These are phyloP conservation scores for Chytriomyces sp. DNA, from an alignment of 192 early-diverging fungal species.

Conservation along the genomic window DNA sequence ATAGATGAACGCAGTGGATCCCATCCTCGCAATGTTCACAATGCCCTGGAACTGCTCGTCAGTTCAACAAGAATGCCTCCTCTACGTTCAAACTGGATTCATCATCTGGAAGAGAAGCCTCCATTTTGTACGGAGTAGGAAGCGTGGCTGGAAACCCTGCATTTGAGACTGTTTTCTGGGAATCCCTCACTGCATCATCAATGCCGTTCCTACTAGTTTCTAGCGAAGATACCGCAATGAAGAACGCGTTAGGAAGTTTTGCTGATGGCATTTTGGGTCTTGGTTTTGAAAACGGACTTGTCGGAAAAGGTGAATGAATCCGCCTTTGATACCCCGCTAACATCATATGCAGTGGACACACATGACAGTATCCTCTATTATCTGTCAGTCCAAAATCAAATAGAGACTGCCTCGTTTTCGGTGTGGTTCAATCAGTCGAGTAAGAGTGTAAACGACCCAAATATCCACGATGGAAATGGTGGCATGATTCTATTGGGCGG, in stretches of 20 bases:
- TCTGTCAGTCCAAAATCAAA: neutral
- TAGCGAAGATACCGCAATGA: neutral
- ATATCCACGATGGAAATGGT: neutral
- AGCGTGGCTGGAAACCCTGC: neutral
- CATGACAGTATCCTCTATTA: neutral
- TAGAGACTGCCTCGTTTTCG: neutral
- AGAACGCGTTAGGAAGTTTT: neutral
- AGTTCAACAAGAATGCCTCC: no score
- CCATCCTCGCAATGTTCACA: neutral
- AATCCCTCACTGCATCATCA: neutral
- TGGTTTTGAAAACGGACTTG: neutral
- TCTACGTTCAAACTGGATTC: no score
- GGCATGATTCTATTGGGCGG: neutral
- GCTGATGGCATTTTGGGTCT: slow-evolving; percentile 3
- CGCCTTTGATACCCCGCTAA: neutral
- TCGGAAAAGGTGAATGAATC: neutral
- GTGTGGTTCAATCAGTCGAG: neutral
- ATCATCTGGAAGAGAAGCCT: neutral
- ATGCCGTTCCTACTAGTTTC: slow-evolving; percentile 12
- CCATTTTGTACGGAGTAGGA: slow-evolving; percentile 1
- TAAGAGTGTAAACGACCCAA: neutral
- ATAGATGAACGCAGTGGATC: neutral
- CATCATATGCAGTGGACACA: neutral
- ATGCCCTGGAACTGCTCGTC: no score
- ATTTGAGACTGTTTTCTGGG: neutral